A percentile compares a stretch with the other conserved stretches of the same genome.
phyloP scores from a whole-genome alignment of 2,329 filamentous ascomycete genomes.

The Leptoxyphium fumago region DNA sequence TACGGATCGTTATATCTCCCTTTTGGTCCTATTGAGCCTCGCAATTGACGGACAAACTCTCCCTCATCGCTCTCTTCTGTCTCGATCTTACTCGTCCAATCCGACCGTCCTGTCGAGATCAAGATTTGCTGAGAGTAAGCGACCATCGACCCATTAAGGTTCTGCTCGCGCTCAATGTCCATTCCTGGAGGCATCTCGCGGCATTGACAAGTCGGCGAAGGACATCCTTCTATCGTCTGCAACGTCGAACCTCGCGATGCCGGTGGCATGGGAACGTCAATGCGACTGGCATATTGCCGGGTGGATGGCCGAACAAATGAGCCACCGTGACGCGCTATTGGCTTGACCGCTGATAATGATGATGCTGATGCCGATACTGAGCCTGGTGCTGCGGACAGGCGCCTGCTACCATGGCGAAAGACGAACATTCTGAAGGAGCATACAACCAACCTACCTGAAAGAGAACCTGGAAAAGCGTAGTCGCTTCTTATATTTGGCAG shows the following conservation, averaged over 20 bases:
- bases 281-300: slow-evolving; percentile 25
- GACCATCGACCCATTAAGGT: slow-evolving; percentile 62
- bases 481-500: no score
- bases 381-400: not conserved
- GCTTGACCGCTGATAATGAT: not conserved
- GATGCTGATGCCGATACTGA: not conserved
- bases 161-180: slow-evolving; percentile 56
- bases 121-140: slow-evolving; percentile 70
- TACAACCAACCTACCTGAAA: no score
- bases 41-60: slow-evolving; percentile 54
- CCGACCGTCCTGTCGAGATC: slow-evolving; percentile 62
- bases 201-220: slow-evolving; percentile 62
- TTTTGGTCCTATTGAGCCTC: slow-evolving; percentile 32
- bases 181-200: slow-evolving; percentile 50
- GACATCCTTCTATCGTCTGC: slow-evolving; percentile 39
- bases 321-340: slow-evolving; percentile 6
- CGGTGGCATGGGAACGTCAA: slow-evolving; percentile 16
- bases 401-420: slow-evolving; percentile 12
- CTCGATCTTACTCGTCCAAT: slow-evolving; percentile 77
- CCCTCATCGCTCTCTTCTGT: slow-evolving; percentile 47
- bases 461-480: no score
- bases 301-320: slow-evolving; percentile 19
- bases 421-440: slow-evolving; percentile 10
- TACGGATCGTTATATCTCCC: slow-evolving; percentile 45
- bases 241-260: not conserved